phyloP scores from a whole-genome alignment of 192 early-diverging fungal species.

The Linderina pennispora region DNA sequence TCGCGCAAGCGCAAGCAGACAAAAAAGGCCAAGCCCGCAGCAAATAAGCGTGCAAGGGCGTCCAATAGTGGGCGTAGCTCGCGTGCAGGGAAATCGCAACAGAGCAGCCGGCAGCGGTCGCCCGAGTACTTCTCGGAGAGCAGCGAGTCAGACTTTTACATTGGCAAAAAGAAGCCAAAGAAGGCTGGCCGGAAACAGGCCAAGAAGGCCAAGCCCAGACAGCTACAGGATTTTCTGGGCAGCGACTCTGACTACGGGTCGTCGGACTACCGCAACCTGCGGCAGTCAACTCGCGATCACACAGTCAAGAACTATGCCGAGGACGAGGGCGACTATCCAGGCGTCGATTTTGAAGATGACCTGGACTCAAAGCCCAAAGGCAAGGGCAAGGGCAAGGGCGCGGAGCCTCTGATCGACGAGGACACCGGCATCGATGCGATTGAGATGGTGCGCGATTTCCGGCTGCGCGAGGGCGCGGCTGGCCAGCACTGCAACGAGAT shows the following conservation, averaged over 20 bases:
- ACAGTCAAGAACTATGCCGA: constrained; percentile 45
- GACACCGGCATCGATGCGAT: constrained; percentile 34
- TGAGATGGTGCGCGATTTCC: constrained; percentile 47
- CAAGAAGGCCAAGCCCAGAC: constrained; percentile 30
- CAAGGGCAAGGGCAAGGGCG: constrained; percentile 18
- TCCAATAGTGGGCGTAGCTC: no score
- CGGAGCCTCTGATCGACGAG: constrained; percentile 36
- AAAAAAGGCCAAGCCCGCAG: constrained; percentile 19
- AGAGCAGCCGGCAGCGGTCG: constrained; percentile 8
- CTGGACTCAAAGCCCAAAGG: constrained; percentile 11
- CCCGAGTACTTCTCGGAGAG: constrained; percentile 26
- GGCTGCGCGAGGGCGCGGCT: constrained; percentile 15
- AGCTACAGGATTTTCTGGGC: constrained; percentile 29
- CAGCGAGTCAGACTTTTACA: constrained; percentile 37
- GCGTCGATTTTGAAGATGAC: constrained; percentile 36
- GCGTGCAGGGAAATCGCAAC: constrained; percentile 2
- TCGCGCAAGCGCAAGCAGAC: constrained; percentile 42
- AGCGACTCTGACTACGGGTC: constrained; percentile 46
- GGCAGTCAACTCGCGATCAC: constrained; percentile 35
- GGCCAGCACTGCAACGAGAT: constrained; percentile 24
- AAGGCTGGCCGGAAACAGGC: constrained; percentile 15
- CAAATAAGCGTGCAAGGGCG: background rate
- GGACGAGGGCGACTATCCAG: constrained; percentile 35
- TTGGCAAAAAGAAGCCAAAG: constrained; percentile 26
- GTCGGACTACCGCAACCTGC: constrained; percentile 32